Evolutionary conservation across 2,329 filamentous ascomycete genomes (phyloP).

Genomic region (Colletotrichum cuscutae): DNA sequence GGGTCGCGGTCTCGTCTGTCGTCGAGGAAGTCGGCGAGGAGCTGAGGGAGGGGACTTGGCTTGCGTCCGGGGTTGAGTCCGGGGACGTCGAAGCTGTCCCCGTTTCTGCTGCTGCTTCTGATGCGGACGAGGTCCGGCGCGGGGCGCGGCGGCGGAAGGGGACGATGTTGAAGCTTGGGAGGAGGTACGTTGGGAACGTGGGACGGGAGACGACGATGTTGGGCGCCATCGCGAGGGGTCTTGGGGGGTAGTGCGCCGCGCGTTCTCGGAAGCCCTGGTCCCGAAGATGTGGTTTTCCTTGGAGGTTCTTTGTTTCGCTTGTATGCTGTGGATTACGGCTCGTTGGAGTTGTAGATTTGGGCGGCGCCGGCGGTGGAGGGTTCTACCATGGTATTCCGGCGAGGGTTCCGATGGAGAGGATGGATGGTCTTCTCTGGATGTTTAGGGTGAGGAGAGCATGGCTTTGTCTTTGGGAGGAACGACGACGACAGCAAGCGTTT

Average conservation of each 20-base stretch:
- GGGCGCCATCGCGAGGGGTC: constrained; percentile 23
- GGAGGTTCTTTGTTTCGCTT: background rate
- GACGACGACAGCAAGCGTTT: background rate
- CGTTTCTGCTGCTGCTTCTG: no score
- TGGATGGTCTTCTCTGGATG: no score
- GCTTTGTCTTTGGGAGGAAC: background rate
- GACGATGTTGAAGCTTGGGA: constrained; percentile 59
- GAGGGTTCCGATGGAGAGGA: background rate
- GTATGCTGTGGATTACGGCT: background rate
- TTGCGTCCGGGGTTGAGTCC: constrained; percentile 37
- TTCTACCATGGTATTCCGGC: constrained; percentile 15
- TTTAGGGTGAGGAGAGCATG: background rate
- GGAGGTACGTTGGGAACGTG: constrained; percentile 61
- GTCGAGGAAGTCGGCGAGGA: constrained; percentile 49
- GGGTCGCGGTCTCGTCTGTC: constrained; percentile 40
- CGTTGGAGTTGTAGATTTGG: background rate
- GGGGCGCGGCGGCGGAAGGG: constrained; percentile 49
- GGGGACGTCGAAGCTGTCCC: constrained; percentile 32
- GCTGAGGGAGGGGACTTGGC: constrained; percentile 45
- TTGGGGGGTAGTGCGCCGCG: no score
- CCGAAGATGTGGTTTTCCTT: background rate
- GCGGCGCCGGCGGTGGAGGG: background rate
- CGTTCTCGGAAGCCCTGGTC: background rate
- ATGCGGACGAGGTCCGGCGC: constrained; percentile 46
- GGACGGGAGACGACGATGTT: constrained; percentile 53